Conservation (phyloP, 345 rosid genomes). For the Euphorbia pulcherrima region DNA sequence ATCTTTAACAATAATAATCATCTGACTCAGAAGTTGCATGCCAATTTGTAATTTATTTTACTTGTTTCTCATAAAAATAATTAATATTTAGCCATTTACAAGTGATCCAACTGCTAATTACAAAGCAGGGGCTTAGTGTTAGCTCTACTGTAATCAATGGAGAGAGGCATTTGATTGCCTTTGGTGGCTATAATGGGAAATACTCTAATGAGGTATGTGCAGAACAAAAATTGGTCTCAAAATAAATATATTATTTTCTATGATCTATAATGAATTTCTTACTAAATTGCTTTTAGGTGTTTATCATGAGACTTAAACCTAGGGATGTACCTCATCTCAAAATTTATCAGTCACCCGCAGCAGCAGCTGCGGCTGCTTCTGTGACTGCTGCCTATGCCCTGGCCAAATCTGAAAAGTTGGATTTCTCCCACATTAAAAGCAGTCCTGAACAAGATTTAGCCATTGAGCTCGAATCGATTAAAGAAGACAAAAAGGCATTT, state of each 20-base stretch:
- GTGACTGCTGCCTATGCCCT: constrained; percentile 94
- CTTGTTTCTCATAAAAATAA: neutral
- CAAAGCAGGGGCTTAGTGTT: constrained; percentile 81
- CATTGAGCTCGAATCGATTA: constrained; percentile 47
- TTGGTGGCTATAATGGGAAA: constrained; percentile 97
- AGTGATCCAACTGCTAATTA: constrained; percentile 8
- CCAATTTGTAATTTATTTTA: neutral
- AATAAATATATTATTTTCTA: neutral
- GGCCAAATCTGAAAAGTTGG: constrained; percentile 76
- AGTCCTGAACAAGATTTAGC: constrained; percentile 36
- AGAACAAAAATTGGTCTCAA: neutral
- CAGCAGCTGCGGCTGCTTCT: constrained; percentile 97
- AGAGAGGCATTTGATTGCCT: constrained; percentile 74
- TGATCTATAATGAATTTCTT: constrained; percentile 8
- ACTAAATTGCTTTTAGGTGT: constrained; percentile 45
- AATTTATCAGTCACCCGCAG: constrained; percentile 89
- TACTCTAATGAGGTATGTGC: constrained; percentile 77
- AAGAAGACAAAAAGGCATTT: constrained; percentile 61
- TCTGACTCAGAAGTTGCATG: neutral
- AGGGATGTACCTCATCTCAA: constrained; percentile 57
- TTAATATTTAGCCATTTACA: too few species aligned
- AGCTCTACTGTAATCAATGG: constrained; percentile 61
- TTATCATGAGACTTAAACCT: constrained; percentile 73
- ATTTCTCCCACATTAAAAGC: constrained; percentile 37
- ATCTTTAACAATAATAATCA: neutral